Percentiles rank a stretch among this genome's conserved stretches.
Conservation (phyloP, 306 rosid species). For the Quillaja saponaria region DNA sequence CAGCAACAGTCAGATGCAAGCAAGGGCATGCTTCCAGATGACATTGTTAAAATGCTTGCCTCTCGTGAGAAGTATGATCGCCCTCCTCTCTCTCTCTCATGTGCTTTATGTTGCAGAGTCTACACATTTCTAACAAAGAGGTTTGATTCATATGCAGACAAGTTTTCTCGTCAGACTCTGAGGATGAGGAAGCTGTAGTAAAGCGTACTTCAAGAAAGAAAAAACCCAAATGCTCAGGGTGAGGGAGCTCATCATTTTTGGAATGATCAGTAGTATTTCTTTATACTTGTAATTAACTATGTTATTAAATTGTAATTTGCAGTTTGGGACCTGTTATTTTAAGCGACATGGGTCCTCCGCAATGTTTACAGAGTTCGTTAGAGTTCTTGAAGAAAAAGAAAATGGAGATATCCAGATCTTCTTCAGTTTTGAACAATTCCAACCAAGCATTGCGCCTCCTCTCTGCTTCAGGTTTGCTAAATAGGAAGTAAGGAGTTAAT, state of each 20-base stretch:
- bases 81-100: not conserved
- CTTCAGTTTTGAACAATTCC: conserved; percentile 74
- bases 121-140: conserved; percentile 20
- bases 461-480: conserved; percentile 57
- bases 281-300: too few species aligned
- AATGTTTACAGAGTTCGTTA: conserved; percentile 62
- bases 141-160: conserved; percentile 49
- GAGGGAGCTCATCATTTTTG: conserved; percentile 17
- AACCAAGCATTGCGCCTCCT: conserved; percentile 79
- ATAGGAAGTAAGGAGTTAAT: conserved; percentile 35
- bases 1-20: conserved; percentile 33
- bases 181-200: conserved; percentile 53
- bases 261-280: not conserved
- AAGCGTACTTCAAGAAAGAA: conserved; percentile 58
- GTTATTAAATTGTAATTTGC: conserved; percentile 26
- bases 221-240: conserved; percentile 63
- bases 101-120: not conserved
- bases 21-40: conserved; percentile 69
- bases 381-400: conserved; percentile 78
- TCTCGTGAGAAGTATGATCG: conserved; percentile 71
- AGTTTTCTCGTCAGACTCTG: conserved; percentile 53
- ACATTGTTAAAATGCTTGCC: conserved; percentile 74
- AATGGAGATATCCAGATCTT: conserved; percentile 69
- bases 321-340: conserved; percentile 63
- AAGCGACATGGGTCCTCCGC: conserved; percentile 59